Evolutionary conservation across 192 early-diverging fungal genomes (phyloP), one percentile per base, ranked within the genome.

Genomic region (Piromyces finnis): DNA sequence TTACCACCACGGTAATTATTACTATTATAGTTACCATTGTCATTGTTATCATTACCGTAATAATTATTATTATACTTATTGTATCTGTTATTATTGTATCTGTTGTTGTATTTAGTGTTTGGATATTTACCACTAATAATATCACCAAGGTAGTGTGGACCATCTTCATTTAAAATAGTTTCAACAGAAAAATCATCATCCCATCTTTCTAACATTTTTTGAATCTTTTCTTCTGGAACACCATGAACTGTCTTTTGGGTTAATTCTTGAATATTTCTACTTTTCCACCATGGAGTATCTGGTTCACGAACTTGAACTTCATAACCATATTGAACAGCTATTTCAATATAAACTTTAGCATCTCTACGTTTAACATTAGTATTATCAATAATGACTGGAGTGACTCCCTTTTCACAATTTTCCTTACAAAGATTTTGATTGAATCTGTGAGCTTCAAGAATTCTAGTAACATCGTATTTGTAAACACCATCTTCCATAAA

Each of bases 331-430:
- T 78, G n/a, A 15, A 87, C 0, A 4, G 84, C 88, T 17, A 37
- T 4, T 29, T 82, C 79, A 7, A 88, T 87, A 79, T 89, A 89
- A 14, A 85, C 84, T 39, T 80, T 81, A 6, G 87, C 87, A 77
- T 88, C 87, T 86, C 86, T 87, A 32, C 27, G 79, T 30, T 83
- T 82, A 26, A 81, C 80, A 80, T 85, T 51, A 7, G 88, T 89
- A 80, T 89, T 89, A 83, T 88, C 88, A 79, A 89, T 88, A 82
- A 89, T 79, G 36, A 89, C 78, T 5, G 84, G 82, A 7, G 84
- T 28, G 30, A 82, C 28, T 1, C 84, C 82, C 30, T 2, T 7
- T 5, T 29, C 0, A 77, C 88, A 80, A 17, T 86, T 85, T 5
- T 18, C 22, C 5, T 16, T n/a, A 13, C 84, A 84, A 7, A 84